Percentiles rank a stretch among this genome's conserved stretches.
phyloP scores from a whole-genome alignment of 2,329 filamentous ascomycete genomes.

The Ceratocystiopsis brevicomis region DNA sequence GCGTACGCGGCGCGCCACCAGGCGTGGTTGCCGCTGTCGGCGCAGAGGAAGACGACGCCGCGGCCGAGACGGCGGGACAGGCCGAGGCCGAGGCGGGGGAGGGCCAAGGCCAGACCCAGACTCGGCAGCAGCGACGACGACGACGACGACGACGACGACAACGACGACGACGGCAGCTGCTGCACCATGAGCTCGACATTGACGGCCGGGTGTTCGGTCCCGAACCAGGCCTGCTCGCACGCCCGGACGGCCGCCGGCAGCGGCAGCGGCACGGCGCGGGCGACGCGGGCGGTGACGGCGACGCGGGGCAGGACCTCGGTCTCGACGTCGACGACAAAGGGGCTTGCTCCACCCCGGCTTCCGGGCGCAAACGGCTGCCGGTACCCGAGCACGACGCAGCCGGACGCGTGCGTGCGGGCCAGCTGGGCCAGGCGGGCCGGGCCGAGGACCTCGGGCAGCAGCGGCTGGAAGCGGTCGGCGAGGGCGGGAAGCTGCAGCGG shows the following conservation, averaged over 20 bases:
- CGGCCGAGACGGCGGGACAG: constrained; percentile 6
- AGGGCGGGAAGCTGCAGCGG: constrained; percentile 14
- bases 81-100: constrained; percentile 11
- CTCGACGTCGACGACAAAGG: constrained; percentile 14
- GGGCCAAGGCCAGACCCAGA: constrained; percentile 7
- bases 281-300: constrained; percentile 18
- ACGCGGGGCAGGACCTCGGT: constrained; percentile 21
- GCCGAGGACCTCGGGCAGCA: constrained; percentile 18
- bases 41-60: constrained; percentile 20
- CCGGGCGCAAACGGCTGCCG: constrained; percentile 19
- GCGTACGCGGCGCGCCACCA: constrained; percentile 16
- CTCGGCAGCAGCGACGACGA: too few relatives aligned
- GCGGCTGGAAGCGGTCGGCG: constrained; percentile 21
- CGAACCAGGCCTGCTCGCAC: too few relatives aligned
- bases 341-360: background rate
- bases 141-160: too few relatives aligned
- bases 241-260: background rate
- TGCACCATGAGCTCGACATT: too few relatives aligned
- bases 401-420: constrained; percentile 19
- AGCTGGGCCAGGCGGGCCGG: constrained; percentile 20
- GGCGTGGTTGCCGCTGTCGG: constrained; percentile 21
- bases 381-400: constrained; percentile 18
- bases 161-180: too few relatives aligned
- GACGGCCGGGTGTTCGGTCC: too few relatives aligned
- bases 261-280: constrained; percentile 2